Evolutionary conservation across 768 basidiomycete species (phyloP).

Genomic region (Termitomyces sp.): DNA sequence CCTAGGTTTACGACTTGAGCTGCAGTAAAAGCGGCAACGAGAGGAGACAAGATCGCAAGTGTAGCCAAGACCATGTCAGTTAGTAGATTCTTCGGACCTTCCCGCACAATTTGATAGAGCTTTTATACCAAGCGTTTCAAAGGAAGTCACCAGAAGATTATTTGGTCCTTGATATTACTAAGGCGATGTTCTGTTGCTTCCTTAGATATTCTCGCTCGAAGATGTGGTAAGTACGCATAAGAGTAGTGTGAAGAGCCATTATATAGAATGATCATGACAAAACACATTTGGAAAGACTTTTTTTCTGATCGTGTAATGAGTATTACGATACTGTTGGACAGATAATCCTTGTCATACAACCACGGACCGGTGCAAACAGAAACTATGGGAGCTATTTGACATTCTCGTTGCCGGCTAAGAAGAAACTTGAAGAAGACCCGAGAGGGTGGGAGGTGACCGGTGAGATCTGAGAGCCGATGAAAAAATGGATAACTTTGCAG

Average conservation of each 20-base stretch:
- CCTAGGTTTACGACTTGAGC: slow-evolving; percentile 34
- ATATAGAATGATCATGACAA: no score
- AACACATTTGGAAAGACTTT: no score
- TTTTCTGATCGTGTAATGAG: no score
- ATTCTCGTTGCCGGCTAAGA: neutral
- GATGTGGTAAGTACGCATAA: no score
- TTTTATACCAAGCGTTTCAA: neutral
- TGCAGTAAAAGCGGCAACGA: neutral
- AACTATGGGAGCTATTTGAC: neutral
- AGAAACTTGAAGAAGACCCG: neutral
- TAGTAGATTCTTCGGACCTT: neutral
- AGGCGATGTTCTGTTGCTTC: no score
- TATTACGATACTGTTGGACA: no score
- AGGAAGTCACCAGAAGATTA: no score
- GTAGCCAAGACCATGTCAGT: neutral
- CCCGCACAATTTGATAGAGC: neutral
- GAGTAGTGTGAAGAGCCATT: no score
- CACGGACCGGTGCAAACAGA: neutral
- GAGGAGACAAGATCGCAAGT: neutral
- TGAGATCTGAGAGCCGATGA: neutral
- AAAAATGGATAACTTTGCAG: neutral
- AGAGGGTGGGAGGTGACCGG: neutral
- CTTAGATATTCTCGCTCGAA: no score
- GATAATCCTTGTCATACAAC: no score
- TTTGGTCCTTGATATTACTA: neutral